Conservation (phyloP, 1,284 basidiomycete genomes). For the Malassezia sp. region DNA sequence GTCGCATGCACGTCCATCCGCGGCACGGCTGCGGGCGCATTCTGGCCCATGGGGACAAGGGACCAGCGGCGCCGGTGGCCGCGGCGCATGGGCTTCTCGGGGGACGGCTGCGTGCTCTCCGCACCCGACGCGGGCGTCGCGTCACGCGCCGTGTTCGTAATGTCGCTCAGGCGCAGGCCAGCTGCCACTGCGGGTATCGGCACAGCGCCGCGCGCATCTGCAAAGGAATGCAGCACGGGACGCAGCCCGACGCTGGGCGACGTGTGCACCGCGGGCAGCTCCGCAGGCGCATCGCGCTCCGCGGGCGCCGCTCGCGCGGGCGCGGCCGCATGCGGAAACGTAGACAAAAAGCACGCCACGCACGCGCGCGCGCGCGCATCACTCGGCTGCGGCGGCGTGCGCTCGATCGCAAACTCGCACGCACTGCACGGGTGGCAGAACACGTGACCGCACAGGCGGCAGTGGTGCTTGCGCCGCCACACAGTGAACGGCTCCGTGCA, state of each 20-base stretch:
- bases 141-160: too few relatives aligned
- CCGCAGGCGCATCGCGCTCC: background rate
- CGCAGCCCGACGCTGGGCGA: background rate
- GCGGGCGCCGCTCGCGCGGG: background rate
- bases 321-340: background rate
- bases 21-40: background rate
- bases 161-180: background rate
- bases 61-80: conserved; percentile 9
- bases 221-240: background rate
- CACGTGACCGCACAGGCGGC: conserved; percentile 73
- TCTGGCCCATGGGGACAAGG: conserved; percentile 3
- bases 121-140: too few relatives aligned
- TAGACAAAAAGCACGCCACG: conserved; percentile 9
- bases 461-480: conserved; percentile 74
- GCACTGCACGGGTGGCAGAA: conserved; percentile 62
- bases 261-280: background rate
- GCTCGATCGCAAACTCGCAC: conserved; percentile 39
- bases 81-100: background rate
- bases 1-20: conserved; percentile 4
- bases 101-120: background rate
- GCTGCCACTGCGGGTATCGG: background rate
- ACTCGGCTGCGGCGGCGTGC: background rate
- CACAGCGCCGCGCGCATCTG: background rate
- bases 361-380: conserved; percentile 7
- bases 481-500: conserved; percentile 68